A percentile compares a stretch with the other conserved stretches of the same genome.
phyloP scores from a whole-genome alignment of 768 basidiomycete species.

The Leucocoprinus leucothites region DNA sequence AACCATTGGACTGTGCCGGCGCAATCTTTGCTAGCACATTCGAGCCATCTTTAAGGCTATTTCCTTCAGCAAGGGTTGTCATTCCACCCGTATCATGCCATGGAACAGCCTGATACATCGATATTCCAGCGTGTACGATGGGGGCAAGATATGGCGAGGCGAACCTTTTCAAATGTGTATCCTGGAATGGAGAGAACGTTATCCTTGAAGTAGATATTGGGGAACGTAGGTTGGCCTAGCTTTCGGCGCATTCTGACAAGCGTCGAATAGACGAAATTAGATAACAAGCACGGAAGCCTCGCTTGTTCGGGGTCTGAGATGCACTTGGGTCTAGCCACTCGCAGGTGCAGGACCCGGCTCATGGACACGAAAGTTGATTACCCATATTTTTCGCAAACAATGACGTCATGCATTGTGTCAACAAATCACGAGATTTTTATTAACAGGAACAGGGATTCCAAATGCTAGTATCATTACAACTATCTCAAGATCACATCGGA shows the following conservation, averaged over 20 bases:
- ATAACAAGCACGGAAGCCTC: neutral
- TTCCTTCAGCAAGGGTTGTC: slow-evolving; percentile 67
- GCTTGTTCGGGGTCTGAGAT: neutral
- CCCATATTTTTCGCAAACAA: slow-evolving; percentile 2
- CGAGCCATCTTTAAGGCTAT: slow-evolving; percentile 66
- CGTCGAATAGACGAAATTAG: neutral
- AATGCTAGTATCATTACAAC: slow-evolving; percentile 19
- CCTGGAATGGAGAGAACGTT: slow-evolving; percentile 64
- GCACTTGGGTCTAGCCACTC: neutral
- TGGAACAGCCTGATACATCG: slow-evolving; percentile 43
- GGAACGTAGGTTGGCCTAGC: slow-evolving; percentile 53
- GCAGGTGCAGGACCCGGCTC: neutral
- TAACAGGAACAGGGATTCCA: neutral
- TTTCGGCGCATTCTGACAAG: slow-evolving; percentile 44
- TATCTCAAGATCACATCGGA: slow-evolving; percentile 15
- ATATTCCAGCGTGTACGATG: neutral
- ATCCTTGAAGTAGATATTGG: slow-evolving; percentile 58
- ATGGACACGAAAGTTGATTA: no score
- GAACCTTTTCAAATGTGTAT: slow-evolving; percentile 68
- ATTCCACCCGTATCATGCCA: slow-evolving; percentile 77
- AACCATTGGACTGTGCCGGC: slow-evolving; percentile 67
- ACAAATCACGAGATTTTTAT: neutral
- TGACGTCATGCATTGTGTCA: slow-evolving; percentile 15
- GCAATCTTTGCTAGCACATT: slow-evolving; percentile 72
- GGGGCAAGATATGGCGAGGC: slow-evolving; percentile 10